Evolutionary conservation across 1,139 yeast genomes (phyloP), one percentile per base, ranked within the genome.

Genomic region (Saccharomyces pastorianus): DNA sequence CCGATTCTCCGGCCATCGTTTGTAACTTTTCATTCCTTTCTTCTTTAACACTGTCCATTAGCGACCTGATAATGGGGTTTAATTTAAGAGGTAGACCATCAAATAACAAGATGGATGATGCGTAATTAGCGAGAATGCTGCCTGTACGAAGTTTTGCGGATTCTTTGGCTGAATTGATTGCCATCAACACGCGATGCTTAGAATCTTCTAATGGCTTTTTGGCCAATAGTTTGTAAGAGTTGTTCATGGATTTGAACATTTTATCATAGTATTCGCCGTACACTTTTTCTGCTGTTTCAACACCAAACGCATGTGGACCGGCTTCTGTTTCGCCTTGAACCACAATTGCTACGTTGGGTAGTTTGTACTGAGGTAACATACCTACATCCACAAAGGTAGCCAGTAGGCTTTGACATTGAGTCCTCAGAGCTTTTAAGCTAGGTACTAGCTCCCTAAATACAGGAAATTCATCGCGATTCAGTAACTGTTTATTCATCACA

Each of bases 271-370:
- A 80, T 51, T 84, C 89, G 51, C 75, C 74, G 32, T 85, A 75
- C 7, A 91, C 79, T 60, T 81, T 80, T 56, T 85, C 86, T 0
- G 97, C 98, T 61, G 82, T 81, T 47, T 80, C 86, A 50, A 93
- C 70, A 9, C 89, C 81, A 71, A 95, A 95, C 0, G 98, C 98
- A 61, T 85, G 91, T 0, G 96, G 91, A 0, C 97, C 98, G 4
- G 98, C 96, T 59, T 88, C 96, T 1, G 84, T 77, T 67, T 93
- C 99, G 38, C 99, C 99, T 69, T 89, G 95, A 4, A 91, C 96
- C 17, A 91, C 84, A 5, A 89, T 84, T 0, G 99, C 95, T 34
- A 95, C 71, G 56, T 83, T 87, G 0, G 97, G 97, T 13, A 90
- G 71, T 67, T 87, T 88, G 46, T 81, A 77, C n/a, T 84, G 81